phyloP scores from a whole-genome alignment of 495 filamentous ascomycete genomes.

The Penicillium malachiteum region DNA sequence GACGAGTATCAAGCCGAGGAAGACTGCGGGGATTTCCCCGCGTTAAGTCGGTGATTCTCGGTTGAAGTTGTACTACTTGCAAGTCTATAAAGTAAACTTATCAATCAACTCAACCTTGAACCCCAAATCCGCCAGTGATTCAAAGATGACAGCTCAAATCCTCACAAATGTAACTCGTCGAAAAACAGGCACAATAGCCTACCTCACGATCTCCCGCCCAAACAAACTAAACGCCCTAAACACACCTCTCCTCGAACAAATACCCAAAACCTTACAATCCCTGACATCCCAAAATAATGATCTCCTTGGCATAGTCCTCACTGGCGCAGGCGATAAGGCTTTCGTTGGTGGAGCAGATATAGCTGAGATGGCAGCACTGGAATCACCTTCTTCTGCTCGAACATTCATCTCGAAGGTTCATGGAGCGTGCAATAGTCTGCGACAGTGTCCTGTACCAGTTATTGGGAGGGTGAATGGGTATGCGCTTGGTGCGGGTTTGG shows the following conservation, averaged over 20 bases:
- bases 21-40: constrained; percentile 10
- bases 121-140: neutral
- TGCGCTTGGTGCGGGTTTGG: constrained; percentile 22
- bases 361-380: constrained; percentile 16
- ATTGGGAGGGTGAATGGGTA: constrained; percentile 26
- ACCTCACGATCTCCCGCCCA: constrained; percentile 23
- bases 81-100: neutral
- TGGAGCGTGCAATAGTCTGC: constrained; percentile 13
- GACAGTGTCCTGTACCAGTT: constrained; percentile 21
- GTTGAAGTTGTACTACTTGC: neutral
- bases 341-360: constrained; percentile 28
- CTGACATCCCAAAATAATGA: constrained; percentile 4
- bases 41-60: constrained; percentile 16
- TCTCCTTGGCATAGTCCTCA: constrained; percentile 22
- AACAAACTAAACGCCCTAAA: constrained; percentile 26
- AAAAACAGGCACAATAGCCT: constrained; percentile 18
- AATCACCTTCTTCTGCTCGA: constrained; percentile 13
- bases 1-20: neutral
- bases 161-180: constrained; percentile 16
- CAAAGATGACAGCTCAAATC: constrained; percentile 2
- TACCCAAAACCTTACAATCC: constrained; percentile 7
- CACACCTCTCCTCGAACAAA: constrained; percentile 11
- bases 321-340: constrained; percentile 22
- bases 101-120: neutral
- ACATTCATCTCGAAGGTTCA: constrained; percentile 22